Evolutionary conservation across 1,284 basidiomycete species (phyloP).

Genomic region (Crucibulum parvulum): DNA sequence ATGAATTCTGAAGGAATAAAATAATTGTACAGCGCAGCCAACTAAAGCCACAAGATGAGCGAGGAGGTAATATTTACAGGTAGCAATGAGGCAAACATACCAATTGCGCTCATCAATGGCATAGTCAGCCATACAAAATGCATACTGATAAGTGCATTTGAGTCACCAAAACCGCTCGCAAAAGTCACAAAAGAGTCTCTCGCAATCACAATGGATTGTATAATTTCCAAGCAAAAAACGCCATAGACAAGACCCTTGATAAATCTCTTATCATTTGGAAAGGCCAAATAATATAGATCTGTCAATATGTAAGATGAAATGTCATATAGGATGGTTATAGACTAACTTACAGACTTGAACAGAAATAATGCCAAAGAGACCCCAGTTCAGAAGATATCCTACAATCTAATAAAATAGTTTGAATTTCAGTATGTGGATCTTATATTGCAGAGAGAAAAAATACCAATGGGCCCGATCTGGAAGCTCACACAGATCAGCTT

Average conservation of each 20-base stretch:
- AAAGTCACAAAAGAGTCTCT: constrained; percentile 26
- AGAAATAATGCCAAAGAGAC: constrained; percentile 17
- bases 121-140: constrained; percentile 25
- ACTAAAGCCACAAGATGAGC: constrained; percentile 7
- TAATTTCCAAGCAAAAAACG: constrained; percentile 22
- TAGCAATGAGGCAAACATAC: constrained; percentile 9
- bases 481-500: too few relatives aligned
- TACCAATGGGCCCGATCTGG: too few relatives aligned
- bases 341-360: constrained; percentile 16
- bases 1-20: constrained; percentile 25
- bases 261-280: constrained; percentile 20
- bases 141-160: constrained; percentile 5
- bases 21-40: constrained; percentile 19
- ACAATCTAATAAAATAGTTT: constrained; percentile 2
- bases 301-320: background rate
- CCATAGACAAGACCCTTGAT: constrained; percentile 22
- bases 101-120: constrained; percentile 25
- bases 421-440: too few relatives aligned
- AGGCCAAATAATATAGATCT: constrained; percentile 31
- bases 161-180: constrained; percentile 30
- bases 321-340: background rate
- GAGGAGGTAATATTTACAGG: background rate
- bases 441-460: too few relatives aligned
- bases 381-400: constrained; percentile 17
- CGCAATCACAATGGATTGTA: constrained; percentile 24